Evolutionary conservation across 306 rosid species (phyloP).

Genomic region (Vicia faba): DNA sequence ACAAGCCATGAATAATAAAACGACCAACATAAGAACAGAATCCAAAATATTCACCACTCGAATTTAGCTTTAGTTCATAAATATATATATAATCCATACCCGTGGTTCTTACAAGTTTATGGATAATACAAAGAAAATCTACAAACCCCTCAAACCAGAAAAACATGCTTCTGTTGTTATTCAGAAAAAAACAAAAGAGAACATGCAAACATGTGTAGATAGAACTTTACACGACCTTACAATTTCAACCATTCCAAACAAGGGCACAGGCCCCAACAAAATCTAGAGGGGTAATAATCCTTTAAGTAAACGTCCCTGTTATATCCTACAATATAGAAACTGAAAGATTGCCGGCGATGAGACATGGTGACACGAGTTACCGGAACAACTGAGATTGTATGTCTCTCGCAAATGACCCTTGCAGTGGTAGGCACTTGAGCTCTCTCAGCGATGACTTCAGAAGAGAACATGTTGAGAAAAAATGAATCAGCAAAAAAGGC

Average conservation of each 20-base stretch:
- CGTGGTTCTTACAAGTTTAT: not conserved
- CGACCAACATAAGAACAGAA: not conserved
- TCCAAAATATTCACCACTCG: constrained; percentile 7
- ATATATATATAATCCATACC: constrained; percentile 3
- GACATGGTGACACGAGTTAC: constrained; percentile 88
- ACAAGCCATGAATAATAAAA: constrained; percentile 1
- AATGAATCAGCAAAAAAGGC: constrained; percentile 93
- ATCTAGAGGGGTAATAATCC: constrained; percentile 85
- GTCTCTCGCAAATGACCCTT: constrained; percentile 88
- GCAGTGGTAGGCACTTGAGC: constrained; percentile 70
- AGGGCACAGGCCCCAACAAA: constrained; percentile 95
- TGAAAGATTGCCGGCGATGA: constrained; percentile 67
- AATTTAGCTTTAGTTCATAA: constrained; percentile 28
- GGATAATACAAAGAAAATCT: constrained; percentile 1
- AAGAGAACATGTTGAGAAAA: constrained; percentile 85
- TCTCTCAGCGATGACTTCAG: constrained; percentile 87
- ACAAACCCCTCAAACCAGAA: constrained; percentile 29
- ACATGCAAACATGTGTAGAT: constrained; percentile 17
- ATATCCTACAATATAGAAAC: constrained; percentile 78
- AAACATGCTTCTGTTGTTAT: constrained; percentile 18
- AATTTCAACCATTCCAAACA: constrained; percentile 96
- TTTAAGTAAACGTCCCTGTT: constrained; percentile 83
- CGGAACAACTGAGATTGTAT: constrained; percentile 83
- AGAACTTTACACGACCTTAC: constrained; percentile 30
- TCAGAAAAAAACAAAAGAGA: constrained; percentile 17